Evolutionary conservation across 805 yeast genomes (phyloP).

Genomic region (Yarrowia hollandica): DNA sequence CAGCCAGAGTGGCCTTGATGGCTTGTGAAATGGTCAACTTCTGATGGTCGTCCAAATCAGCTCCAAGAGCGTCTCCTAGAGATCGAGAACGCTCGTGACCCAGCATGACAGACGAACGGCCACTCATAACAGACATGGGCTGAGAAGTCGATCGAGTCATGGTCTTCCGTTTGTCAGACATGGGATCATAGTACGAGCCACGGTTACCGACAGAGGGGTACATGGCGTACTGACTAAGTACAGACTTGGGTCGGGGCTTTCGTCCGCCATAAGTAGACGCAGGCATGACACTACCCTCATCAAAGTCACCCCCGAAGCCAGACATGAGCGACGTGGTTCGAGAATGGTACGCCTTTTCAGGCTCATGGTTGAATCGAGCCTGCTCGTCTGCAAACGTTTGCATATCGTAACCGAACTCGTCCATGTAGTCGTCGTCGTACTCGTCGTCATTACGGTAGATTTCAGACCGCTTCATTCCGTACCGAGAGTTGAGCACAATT

Average conservation of each 20-base stretch:
- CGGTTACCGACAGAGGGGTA: constrained; percentile 26
- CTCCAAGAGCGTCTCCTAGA: constrained; percentile 29
- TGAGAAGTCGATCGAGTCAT: constrained; percentile 25
- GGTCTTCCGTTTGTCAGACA: constrained; percentile 3
- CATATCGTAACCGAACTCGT: constrained; percentile 36
- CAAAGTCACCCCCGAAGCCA: constrained; percentile 3
- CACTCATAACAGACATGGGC: constrained; percentile 30
- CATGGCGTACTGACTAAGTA: constrained; percentile 20
- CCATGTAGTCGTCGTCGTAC: constrained; percentile 30
- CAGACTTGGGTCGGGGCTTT: constrained; percentile 22
- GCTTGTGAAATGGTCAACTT: constrained; percentile 39
- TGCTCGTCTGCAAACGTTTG: constrained; percentile 34
- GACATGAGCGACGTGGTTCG: constrained; percentile 13
- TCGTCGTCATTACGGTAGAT: constrained; percentile 31
- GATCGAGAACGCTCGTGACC: constrained; percentile 31
- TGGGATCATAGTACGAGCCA: constrained; percentile 28
- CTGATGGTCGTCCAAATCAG: constrained; percentile 31
- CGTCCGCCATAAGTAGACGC: background rate
- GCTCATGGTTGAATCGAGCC: constrained; percentile 28
- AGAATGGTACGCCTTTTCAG: constrained; percentile 27
- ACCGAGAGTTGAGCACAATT: constrained; percentile 41
- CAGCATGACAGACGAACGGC: constrained; percentile 29
- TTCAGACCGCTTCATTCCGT: constrained; percentile 40
- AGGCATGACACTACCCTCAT: constrained; percentile 7
- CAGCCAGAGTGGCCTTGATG: constrained; percentile 39